Evolutionary conservation across 2,329 filamentous ascomycete species (phyloP).

Genomic region (Ramularia endophylla): DNA sequence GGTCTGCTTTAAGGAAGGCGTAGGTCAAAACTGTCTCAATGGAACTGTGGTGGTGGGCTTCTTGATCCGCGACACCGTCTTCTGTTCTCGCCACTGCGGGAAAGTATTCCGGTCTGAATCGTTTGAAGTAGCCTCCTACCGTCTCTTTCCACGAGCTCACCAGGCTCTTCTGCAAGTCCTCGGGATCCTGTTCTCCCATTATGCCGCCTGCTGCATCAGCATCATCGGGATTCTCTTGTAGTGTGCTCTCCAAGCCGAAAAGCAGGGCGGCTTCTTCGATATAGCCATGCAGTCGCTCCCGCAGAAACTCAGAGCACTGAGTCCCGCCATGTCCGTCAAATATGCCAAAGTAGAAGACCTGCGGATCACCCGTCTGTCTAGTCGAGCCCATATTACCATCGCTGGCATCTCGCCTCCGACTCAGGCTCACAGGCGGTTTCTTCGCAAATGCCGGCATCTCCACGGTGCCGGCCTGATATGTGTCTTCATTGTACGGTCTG

Average conservation of each 20-base stretch:
- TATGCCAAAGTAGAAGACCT: slow-evolving; percentile 95
- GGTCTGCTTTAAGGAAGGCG: slow-evolving; percentile 86
- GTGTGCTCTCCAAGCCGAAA: slow-evolving; percentile 73
- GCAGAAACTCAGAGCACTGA: slow-evolving; percentile 81
- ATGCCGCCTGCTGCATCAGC: slow-evolving; percentile 38
- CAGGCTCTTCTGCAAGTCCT: slow-evolving; percentile 63
- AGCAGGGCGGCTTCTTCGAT: slow-evolving; percentile 72
- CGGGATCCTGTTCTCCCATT: slow-evolving; percentile 53
- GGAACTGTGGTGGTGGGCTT: slow-evolving; percentile 43
- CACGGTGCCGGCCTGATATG: slow-evolving; percentile 89
- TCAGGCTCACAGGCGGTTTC: slow-evolving; percentile 63
- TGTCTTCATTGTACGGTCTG: slow-evolving; percentile 86
- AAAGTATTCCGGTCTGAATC: slow-evolving; percentile 78
- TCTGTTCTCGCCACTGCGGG: slow-evolving; percentile 20
- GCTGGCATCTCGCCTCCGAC: slow-evolving; percentile 30
- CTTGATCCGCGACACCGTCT: slow-evolving; percentile 2
- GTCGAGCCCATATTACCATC: slow-evolving; percentile 51
- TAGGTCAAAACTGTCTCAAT: slow-evolving; percentile 80
- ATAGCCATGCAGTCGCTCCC: slow-evolving; percentile 79
- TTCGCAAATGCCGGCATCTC: slow-evolving; percentile 90
- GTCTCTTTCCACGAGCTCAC: slow-evolving; percentile 73
- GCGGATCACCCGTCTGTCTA: slow-evolving; percentile 78
- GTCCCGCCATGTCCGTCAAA: slow-evolving; percentile 93
- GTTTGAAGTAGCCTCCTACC: slow-evolving; percentile 89
- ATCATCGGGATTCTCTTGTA: slow-evolving; percentile 38